Conservation (phyloP, 139 green algal species). For the Ettlia oleoabundans region DNA sequence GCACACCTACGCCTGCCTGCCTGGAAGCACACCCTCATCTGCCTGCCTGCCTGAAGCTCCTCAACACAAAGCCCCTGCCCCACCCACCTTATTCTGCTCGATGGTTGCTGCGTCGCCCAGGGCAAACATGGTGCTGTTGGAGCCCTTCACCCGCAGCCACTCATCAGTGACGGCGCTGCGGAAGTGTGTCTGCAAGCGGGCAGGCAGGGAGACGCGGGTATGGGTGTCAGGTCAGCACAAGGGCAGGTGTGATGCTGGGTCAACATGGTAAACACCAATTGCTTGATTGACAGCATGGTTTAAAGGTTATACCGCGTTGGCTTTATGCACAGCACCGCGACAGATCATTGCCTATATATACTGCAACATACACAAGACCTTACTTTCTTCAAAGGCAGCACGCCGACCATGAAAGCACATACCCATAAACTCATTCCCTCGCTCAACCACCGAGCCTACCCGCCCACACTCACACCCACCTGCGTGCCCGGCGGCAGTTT, state of each 20-base stretch:
- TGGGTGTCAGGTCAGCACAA: too few relatives aligned
- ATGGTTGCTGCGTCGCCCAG: slow-evolving; percentile 92
- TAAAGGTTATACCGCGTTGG: too few relatives aligned
- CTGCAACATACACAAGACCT: too few relatives aligned
- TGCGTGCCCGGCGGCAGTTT: slow-evolving; percentile 1
- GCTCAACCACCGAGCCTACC: too few relatives aligned
- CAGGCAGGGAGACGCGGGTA: too few relatives aligned
- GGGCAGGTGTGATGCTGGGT: too few relatives aligned
- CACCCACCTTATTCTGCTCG: slow-evolving; percentile 59
- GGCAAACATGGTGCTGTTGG: slow-evolving; percentile 82
- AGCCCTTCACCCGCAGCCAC: slow-evolving; percentile 83
- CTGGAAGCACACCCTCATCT: neutral
- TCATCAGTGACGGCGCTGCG: slow-evolving; percentile 85
- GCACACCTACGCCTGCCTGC: neutral
- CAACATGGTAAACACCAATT: too few relatives aligned
- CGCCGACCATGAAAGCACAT: neutral
- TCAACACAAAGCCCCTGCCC: neutral
- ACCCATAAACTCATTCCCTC: neutral
- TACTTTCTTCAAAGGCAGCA: too few relatives aligned
- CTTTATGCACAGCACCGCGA: too few relatives aligned
- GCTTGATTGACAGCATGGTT: too few relatives aligned
- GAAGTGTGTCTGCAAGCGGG: slow-evolving; percentile 79
- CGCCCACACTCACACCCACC: neutral
- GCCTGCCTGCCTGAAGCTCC: neutral
- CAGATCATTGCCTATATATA: too few relatives aligned